Conservation (phyloP, 2,329 filamentous ascomycete species). For the Trichoderma citrinoviride region DNA sequence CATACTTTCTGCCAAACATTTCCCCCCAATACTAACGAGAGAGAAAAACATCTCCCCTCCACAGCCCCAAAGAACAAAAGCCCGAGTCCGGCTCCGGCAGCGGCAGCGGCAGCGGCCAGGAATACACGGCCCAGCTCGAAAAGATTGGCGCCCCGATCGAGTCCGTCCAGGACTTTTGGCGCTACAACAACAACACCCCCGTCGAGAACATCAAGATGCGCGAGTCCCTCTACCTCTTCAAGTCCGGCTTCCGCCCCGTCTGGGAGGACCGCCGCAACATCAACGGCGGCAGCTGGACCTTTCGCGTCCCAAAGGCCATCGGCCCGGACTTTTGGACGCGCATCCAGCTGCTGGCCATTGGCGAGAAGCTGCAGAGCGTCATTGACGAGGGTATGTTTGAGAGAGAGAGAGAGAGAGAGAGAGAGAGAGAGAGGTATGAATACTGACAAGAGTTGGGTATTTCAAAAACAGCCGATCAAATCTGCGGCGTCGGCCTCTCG, state of each 20-base stretch:
- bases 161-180: conserved; percentile 82
- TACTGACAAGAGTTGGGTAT: background rate
- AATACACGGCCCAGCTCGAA: conserved; percentile 57
- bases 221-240: conserved; percentile 77
- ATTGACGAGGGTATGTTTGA: conserved; percentile 64
- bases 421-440: too few species aligned
- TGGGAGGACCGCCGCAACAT: conserved; percentile 88
- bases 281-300: conserved; percentile 86
- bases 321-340: conserved; percentile 77
- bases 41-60: too few species aligned
- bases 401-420: too few species aligned
- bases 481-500: conserved; percentile 84
- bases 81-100: conserved; percentile 38
- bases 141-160: conserved; percentile 66
- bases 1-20: too few species aligned
- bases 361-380: conserved; percentile 73
- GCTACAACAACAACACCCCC: conserved; percentile 77
- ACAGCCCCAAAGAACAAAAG: conserved; percentile 33
- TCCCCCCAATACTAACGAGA: too few species aligned
- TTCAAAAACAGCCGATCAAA: conserved; percentile 64
- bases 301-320: conserved; percentile 76
- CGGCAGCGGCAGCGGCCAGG: conserved; percentile 31
- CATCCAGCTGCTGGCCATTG: conserved; percentile 77
- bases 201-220: conserved; percentile 73
- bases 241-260: conserved; percentile 70